Conservation (phyloP, 345 rosid species). For the Trapa bicornis region DNA sequence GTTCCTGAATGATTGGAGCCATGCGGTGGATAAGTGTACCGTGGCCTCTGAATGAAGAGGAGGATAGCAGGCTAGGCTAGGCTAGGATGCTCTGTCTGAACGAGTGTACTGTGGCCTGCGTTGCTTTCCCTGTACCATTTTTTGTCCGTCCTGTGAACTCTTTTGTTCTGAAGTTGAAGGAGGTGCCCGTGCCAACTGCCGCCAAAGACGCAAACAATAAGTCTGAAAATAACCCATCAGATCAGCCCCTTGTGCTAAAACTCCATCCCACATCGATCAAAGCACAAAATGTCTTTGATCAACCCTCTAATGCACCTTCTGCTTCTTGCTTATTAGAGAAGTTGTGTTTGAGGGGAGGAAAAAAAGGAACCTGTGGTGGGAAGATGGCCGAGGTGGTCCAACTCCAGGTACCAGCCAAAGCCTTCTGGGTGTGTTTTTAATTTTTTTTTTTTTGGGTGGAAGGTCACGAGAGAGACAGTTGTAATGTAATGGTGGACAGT, state of each 20-base stretch:
- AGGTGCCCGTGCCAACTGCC: no score
- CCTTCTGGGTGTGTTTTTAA: not conserved
- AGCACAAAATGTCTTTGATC: no score
- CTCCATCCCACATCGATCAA: no score
- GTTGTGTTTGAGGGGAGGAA: no score
- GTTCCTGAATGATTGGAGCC: not conserved
- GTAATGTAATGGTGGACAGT: no score
- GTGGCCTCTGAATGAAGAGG: no score
- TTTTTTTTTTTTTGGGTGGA: not conserved
- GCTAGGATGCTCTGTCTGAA: no score
- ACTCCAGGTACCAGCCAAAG: conserved; percentile 6
- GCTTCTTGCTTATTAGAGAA: no score
- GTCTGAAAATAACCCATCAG: not conserved
- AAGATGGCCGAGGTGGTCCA: not conserved
- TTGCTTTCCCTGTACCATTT: not conserved
- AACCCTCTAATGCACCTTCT: no score
- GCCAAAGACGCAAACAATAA: not conserved
- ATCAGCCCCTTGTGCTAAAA: no score
- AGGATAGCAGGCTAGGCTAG: no score
- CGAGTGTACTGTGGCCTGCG: not conserved
- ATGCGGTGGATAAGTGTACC: not conserved
- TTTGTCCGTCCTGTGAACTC: not conserved
- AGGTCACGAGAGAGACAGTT: conserved; percentile 4
- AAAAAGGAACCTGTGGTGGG: conserved; percentile 4
- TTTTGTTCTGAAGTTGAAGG: no score